phyloP scores from a whole-genome alignment of 2,329 filamentous ascomycete genomes.

The Sporothrix inflata region DNA sequence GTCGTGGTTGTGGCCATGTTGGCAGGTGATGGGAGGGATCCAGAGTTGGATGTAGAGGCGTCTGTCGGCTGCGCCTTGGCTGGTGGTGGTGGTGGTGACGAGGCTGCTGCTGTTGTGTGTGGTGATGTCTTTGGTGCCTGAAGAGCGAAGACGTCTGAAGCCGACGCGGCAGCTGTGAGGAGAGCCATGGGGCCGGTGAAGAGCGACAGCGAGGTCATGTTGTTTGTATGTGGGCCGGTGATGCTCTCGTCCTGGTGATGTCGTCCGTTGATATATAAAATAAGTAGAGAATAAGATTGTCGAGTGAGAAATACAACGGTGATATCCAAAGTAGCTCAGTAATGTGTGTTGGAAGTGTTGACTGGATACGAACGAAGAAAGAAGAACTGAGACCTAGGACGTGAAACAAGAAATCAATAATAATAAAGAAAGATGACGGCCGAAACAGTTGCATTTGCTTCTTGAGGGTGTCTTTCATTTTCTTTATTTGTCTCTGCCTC shows the following conservation, averaged over 20 bases:
- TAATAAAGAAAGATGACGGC: not conserved
- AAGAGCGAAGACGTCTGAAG: not conserved
- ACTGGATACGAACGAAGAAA: not conserved
- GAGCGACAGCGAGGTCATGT: conserved; percentile 21
- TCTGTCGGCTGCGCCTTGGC: not conserved
- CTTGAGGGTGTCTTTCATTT: not conserved
- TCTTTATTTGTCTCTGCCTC: not conserved
- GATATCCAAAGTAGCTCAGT: not conserved
- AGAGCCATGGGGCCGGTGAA: conserved; percentile 21
- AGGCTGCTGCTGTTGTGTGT: not conserved
- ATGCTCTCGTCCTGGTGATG: not conserved
- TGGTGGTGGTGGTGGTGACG: not conserved
- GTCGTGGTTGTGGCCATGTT: not conserved
- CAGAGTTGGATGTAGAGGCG: not conserved
- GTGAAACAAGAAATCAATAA: not conserved
- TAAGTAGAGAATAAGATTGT: not conserved
- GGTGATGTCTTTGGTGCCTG: not conserved
- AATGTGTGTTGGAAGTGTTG: not conserved
- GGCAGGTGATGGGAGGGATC: not conserved
- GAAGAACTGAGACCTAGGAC: not conserved
- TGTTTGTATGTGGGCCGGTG: not conserved
- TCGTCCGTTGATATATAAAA: not conserved
- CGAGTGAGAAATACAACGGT: not conserved
- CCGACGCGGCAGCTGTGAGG: not conserved
- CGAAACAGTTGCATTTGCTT: conserved; percentile 11